Conservation (phyloP, 2,329 filamentous ascomycete genomes). For the Myriosclerotinia scirpicola region DNA sequence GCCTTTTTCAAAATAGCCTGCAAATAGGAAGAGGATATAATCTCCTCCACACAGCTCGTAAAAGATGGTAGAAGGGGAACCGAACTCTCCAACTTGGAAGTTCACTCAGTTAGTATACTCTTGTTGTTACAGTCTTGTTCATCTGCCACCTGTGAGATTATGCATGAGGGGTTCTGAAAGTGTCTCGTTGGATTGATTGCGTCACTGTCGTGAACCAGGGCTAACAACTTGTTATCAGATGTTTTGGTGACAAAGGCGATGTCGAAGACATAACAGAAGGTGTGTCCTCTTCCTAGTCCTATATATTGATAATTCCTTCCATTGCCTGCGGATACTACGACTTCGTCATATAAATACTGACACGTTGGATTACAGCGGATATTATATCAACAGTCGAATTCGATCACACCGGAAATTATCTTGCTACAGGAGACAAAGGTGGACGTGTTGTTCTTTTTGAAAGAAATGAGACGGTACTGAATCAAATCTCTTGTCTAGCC, state of each 20-base stretch:
- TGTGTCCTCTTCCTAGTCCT: constrained; percentile 25
- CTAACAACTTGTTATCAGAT: constrained; percentile 56
- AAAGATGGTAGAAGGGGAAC: constrained; percentile 96
- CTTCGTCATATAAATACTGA: constrained; percentile 25
- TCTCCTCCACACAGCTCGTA: constrained; percentile 40
- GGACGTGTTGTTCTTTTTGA: constrained; percentile 84
- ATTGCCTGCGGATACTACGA: not conserved
- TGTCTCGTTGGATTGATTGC: constrained; percentile 18
- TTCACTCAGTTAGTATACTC: constrained; percentile 73
- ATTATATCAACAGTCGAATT: constrained; percentile 92
- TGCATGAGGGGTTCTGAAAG: not conserved
- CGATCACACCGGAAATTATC: constrained; percentile 85
- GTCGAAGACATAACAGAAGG: constrained; percentile 62
- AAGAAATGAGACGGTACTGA: constrained; percentile 85
- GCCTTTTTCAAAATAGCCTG: constrained; percentile 17
- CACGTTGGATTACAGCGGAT: constrained; percentile 58
- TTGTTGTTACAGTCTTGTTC: constrained; percentile 3
- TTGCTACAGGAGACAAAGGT: constrained; percentile 87
- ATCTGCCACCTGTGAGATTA: not conserved
- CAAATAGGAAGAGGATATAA: constrained; percentile 34
- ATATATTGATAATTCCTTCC: not conserved
- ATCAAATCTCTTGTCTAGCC: constrained; percentile 11
- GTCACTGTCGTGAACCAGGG: constrained; percentile 9
- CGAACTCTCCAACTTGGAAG: constrained; percentile 96
- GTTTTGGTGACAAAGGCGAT: constrained; percentile 99